A percentile compares a stretch with the other conserved stretches of the same genome.
Evolutionary conservation across 1,139 yeast genomes (phyloP).

Genomic region (Candida sp.): DNA sequence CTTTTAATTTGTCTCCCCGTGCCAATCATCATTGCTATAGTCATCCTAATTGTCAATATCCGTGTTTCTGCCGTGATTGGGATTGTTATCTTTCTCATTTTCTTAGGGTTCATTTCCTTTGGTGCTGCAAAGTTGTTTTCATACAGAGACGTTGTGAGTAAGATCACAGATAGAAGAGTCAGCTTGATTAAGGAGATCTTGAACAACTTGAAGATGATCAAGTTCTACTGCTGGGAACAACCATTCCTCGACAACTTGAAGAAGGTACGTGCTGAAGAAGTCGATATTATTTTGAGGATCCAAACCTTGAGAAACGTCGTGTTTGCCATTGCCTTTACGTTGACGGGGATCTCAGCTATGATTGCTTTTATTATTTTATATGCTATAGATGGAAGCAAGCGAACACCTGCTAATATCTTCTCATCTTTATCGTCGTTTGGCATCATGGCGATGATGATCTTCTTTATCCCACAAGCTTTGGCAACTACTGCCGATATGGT

Average conservation of each 20-base stretch:
- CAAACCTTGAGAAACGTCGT: constrained; percentile 59
- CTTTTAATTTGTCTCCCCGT: constrained; percentile 65
- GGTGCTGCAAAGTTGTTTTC: constrained; percentile 41
- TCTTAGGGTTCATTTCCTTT: constrained; percentile 42
- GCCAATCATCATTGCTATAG: constrained; percentile 63
- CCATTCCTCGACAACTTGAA: constrained; percentile 51
- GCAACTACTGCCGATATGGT: constrained; percentile 69
- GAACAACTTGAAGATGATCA: constrained; percentile 68
- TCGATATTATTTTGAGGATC: constrained; percentile 49
- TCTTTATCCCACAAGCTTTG: constrained; percentile 71
- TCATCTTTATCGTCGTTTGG: constrained; percentile 77
- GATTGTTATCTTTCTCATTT: constrained; percentile 38
- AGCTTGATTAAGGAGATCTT: constrained; percentile 66
- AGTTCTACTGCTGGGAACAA: constrained; percentile 70
- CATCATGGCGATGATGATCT: constrained; percentile 45
- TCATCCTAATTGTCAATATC: constrained; percentile 66
- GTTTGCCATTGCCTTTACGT: constrained; percentile 55
- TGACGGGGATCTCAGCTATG: constrained; percentile 70
- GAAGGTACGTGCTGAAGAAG: constrained; percentile 49
- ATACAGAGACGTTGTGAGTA: constrained; percentile 47
- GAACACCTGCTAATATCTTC: constrained; percentile 72
- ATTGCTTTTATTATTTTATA: constrained; percentile 71
- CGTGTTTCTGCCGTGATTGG: constrained; percentile 81
- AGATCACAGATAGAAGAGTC: constrained; percentile 63
- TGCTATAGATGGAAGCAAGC: constrained; percentile 43